phyloP scores from a whole-genome alignment of 129 eudicot genomes.

The Heracleum sosnowskyi region DNA sequence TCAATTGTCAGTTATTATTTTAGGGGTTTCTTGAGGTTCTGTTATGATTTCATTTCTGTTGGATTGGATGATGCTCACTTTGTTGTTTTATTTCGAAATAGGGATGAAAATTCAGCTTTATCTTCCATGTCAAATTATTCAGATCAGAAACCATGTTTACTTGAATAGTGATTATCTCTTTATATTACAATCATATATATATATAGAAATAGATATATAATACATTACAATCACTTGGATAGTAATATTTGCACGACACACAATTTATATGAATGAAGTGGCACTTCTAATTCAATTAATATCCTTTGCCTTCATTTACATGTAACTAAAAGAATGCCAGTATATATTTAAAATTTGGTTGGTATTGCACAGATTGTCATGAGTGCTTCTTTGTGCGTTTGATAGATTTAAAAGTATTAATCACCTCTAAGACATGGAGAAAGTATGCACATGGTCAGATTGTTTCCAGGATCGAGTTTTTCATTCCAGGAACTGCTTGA shows the following conservation, averaged over 20 bases:
- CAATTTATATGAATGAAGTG: too few species aligned
- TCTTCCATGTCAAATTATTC: neutral
- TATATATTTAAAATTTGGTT: neutral
- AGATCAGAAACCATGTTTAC: neutral
- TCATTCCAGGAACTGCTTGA: constrained; percentile 80
- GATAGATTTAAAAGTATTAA: constrained; percentile 27
- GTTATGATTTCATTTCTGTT: neutral
- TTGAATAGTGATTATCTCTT: too few species aligned
- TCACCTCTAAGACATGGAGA: constrained; percentile 68
- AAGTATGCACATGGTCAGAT: constrained; percentile 5
- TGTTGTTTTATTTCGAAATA: neutral
- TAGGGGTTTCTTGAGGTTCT: neutral
- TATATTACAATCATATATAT: too few species aligned
- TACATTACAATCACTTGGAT: too few species aligned
- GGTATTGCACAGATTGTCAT: neutral
- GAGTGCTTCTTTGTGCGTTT: too few species aligned
- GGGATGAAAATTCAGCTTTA: neutral
- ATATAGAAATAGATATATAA: neutral
- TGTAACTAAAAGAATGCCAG: neutral
- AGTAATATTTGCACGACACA: too few species aligned
- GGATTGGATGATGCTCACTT: neutral
- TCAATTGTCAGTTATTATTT: neutral
- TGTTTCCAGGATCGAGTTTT: constrained; percentile 48
- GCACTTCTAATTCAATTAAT: neutral
- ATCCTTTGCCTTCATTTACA: neutral